Percentiles rank a stretch among this genome's conserved stretches.
These are phyloP conservation scores for Potentilla sterilis DNA, from an alignment of 306 rosid species.

Conservation along the genomic window DNA sequence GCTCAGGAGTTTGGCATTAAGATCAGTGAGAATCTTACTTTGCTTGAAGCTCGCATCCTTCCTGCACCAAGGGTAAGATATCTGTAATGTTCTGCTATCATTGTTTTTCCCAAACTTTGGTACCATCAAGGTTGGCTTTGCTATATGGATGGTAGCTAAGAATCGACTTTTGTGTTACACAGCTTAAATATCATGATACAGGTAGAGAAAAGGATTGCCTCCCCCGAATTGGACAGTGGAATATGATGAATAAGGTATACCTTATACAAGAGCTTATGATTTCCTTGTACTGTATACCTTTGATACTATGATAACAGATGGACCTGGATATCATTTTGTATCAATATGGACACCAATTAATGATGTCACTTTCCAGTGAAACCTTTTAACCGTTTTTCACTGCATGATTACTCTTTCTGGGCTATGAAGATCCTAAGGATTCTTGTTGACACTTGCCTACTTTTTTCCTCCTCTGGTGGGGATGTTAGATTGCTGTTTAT, in stretches of 20 bases:
- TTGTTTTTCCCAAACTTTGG: background rate
- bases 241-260: slow-evolving; percentile 94
- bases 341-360: background rate
- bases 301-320: background rate
- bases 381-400: background rate
- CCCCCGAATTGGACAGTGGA: slow-evolving; percentile 98
- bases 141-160: slow-evolving; percentile 1
- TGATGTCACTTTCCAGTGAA: background rate
- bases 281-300: background rate
- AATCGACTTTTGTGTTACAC: slow-evolving; percentile 18
- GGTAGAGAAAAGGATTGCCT: slow-evolving; percentile 93
- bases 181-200: slow-evolving; percentile 91
- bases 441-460: background rate
- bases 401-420: background rate
- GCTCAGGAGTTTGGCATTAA: slow-evolving; percentile 90
- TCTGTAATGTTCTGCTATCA: background rate
- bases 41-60: slow-evolving; percentile 95
- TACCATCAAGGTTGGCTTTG: background rate
- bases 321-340: background rate
- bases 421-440: background rate
- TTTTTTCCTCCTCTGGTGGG: background rate
- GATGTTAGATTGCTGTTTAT: background rate
- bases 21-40: slow-evolving; percentile 80
- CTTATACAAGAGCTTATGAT: background rate
- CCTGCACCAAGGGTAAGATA: slow-evolving; percentile 83